Percentiles rank a stretch among this genome's conserved stretches.
These are phyloP conservation scores for Paracamarosporium sp. DNA, from an alignment of 2,329 filamentous ascomycete species.

Conservation along the genomic window DNA sequence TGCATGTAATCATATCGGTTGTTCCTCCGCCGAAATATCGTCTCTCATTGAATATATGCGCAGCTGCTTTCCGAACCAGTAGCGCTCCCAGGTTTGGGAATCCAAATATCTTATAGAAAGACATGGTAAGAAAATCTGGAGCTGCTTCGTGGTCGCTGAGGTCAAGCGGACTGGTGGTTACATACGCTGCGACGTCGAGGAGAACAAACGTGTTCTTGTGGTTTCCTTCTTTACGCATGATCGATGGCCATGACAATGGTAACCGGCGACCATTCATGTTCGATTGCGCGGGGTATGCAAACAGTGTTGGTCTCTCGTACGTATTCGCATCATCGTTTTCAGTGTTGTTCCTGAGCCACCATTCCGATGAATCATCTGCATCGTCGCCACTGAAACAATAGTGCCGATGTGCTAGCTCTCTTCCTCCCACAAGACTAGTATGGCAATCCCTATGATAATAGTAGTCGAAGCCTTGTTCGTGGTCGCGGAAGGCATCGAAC, in stretches of 20 bases:
- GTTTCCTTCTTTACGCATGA: slow-evolving; percentile 20
- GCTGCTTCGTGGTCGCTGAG: slow-evolving; percentile 63
- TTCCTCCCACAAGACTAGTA: slow-evolving; percentile 82
- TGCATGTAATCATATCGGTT: slow-evolving; percentile 61
- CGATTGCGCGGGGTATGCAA: slow-evolving; percentile 88
- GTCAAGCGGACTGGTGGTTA: slow-evolving; percentile 66
- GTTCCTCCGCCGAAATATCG: slow-evolving; percentile 75
- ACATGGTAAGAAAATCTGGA: slow-evolving; percentile 84
- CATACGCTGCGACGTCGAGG: slow-evolving; percentile 71
- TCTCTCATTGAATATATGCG: slow-evolving; percentile 58
- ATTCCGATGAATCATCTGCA: slow-evolving; percentile 67
- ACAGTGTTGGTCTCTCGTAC: slow-evolving; percentile 48
- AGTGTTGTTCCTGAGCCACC: slow-evolving; percentile 62
- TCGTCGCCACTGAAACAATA: slow-evolving; percentile 69
- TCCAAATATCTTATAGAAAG: slow-evolving; percentile 95
- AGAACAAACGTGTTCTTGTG: slow-evolving; percentile 69
- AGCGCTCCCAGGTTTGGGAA: slow-evolving; percentile 89
- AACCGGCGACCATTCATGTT: slow-evolving; percentile 85
- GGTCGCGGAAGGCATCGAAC: slow-evolving; percentile 73
- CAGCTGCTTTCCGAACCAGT: slow-evolving; percentile 76
- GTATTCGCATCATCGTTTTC: slow-evolving; percentile 15
- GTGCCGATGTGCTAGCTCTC: slow-evolving; percentile 69
- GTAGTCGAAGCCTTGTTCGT: slow-evolving; percentile 73
- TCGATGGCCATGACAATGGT: slow-evolving; percentile 66
- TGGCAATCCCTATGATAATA: slow-evolving; percentile 83